Evolutionary conservation across 2,329 filamentous ascomycete genomes (phyloP), one percentile per base, ranked within the genome.

Genomic region (Fusarium nematophilum): DNA sequence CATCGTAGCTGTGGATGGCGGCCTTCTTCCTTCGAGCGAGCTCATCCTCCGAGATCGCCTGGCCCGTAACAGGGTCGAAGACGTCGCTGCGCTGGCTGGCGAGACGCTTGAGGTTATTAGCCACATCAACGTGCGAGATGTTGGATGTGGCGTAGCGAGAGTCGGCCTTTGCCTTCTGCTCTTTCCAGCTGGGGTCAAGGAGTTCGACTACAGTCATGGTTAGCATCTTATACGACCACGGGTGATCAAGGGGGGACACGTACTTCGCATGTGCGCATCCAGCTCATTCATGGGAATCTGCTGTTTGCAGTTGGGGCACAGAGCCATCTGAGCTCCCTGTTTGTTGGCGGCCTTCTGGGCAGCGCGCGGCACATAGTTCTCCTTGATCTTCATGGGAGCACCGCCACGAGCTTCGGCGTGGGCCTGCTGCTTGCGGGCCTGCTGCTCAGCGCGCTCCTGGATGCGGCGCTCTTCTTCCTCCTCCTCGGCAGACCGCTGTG

Each of bases 291-390:
- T 86, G 7, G 93, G 92, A 56, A 97, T 93, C 66, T 91, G 88
- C 78, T 96, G 92, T 67, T 91, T 90, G 82, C 95, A 98, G 76
- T 97, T 97, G 53, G 93, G 93, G 74, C 94, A 98, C 53, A 96
- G 81, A 4, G 89, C 90, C 73, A 88, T 91, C 62, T 87, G 83
- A 34, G 81, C 81, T 47, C 83, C 84, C 62, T 86, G 82, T 71
- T 85, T 87, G 71, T 86, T 89, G 39, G 89, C 87, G 23, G 86
- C 83, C 71, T 89, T 85, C 51, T 89, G 88, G 36, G 91, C 89
- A 3, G 92, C 92, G 44, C 92, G 87, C 0, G 94, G 93, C 14
- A 97, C 90, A 72, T 97, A 97, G 75, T 97, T 94, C 72, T 91
- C 91, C 72, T 92, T 90, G 73, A 98, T 97, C 74, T 93, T 94